Evolutionary conservation across 1,284 basidiomycete genomes (phyloP), one percentile per base, ranked within the genome.

Genomic region (Sanghuangporus baumii): DNA sequence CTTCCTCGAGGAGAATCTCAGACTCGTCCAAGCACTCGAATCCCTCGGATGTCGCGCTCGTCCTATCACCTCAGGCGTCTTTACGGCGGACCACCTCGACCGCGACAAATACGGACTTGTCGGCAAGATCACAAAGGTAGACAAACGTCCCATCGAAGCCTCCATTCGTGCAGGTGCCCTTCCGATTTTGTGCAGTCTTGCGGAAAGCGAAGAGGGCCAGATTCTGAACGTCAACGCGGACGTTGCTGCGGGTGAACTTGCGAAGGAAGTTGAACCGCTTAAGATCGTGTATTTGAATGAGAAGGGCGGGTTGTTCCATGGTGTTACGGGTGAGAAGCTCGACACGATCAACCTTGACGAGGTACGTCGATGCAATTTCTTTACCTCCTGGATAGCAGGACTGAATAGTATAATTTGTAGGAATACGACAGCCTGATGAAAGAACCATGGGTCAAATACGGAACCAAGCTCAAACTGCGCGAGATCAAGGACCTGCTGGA

Each of bases 401-500:
- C 6, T 56, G 62, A 47, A 46, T 55, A 38, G 20, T 11, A 40
- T 51, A 52, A 18, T 60, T 18, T 55, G 31, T 59, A 55, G 90
- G 96, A 99, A 79, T 99, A 98, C 76, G 93, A 97, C 68, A 84
- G 85, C 47, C 85, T 99, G 65, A 94, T 99, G 95, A 97, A 96
- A 74, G 90, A 98, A 78, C 86, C 95, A n/a, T 99, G 97, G 96
- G 96, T 99, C 78, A 98, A 98, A 77, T 98, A 89, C 74, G 96
- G 96, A 67, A 99, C 97, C 69, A 99, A 99, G 79, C 92, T 99
- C 77, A 99, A 99, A 80, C 84, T 99, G 59, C 91, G 96, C 69
- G 96, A 99, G 77, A 98, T 99, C 84, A 99, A 99, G 79, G 96
- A 99, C 74, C 87, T 99, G 54, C 87, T 99, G 61, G 97, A 99